These are phyloP conservation scores for Chamaecyparis obtusa DNA, from an alignment of 75 land plant genomes.

Conservation along the genomic window DNA sequence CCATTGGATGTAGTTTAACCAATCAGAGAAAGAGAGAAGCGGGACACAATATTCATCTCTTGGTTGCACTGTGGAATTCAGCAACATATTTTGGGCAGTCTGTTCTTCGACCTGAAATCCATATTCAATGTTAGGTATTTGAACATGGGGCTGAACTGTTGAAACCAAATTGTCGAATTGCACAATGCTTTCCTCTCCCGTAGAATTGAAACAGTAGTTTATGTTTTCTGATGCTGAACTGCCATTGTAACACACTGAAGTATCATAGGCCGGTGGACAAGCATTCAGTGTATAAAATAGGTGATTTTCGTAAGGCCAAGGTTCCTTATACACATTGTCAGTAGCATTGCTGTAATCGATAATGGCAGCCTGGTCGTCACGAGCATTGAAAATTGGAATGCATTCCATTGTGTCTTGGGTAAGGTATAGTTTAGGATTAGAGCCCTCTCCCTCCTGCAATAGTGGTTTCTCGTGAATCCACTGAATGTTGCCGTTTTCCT, in stretches of 20 bases:
- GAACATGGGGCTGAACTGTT: not conserved
- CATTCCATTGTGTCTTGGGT: not conserved
- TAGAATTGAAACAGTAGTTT: not conserved
- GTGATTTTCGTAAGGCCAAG: not conserved
- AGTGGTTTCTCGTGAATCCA: not conserved
- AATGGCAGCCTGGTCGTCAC: not conserved
- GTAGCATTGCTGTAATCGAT: not conserved
- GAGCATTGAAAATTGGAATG: not conserved
- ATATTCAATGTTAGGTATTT: not conserved
- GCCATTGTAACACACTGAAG: not conserved
- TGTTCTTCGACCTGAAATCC: not conserved
- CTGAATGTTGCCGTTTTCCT: not conserved
- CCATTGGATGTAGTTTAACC: no score
- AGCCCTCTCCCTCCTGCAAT: not conserved
- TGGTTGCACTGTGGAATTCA: not conserved
- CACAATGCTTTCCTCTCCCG: not conserved
- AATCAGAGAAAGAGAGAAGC: not conserved
- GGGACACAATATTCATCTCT: not conserved
- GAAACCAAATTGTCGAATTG: not conserved
- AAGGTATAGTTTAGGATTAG: not conserved
- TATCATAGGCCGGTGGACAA: not conserved
- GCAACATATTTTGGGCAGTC: not conserved
- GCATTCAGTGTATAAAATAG: not conserved
- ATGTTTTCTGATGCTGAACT: not conserved
- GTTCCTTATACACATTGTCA: not conserved